Conservation (phyloP, 345 rosid genomes). For the Sonneratia alba region DNA sequence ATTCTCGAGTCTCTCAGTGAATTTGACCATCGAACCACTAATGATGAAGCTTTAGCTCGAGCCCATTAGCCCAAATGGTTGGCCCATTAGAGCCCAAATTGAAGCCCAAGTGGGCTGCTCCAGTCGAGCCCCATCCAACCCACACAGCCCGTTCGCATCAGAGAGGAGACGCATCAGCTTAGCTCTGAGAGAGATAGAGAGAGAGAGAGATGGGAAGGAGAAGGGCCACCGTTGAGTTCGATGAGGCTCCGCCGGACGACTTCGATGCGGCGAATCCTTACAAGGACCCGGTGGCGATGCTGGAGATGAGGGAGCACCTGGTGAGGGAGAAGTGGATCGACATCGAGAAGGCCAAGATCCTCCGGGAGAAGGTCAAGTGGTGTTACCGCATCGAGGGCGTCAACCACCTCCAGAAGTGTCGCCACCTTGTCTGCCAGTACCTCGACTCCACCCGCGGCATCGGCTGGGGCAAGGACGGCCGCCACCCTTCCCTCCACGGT, state of each 20-base stretch:
- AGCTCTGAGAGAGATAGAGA: neutral
- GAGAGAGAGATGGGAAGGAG: conserved; percentile 73
- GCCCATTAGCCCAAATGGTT: neutral
- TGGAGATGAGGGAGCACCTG: conserved; percentile 95
- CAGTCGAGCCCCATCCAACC: neutral
- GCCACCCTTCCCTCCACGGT: conserved; percentile 90
- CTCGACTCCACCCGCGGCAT: conserved; percentile 94
- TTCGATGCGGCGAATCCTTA: conserved; percentile 79
- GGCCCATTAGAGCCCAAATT: neutral
- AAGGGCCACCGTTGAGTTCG: conserved; percentile 82
- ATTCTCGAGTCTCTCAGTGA: no score
- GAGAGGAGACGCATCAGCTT: neutral
- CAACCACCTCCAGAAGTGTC: conserved; percentile 95
- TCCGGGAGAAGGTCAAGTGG: conserved; percentile 83
- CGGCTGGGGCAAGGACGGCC: conserved; percentile 99
- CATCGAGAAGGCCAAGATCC: conserved; percentile 95
- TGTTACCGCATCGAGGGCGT: conserved; percentile 97
- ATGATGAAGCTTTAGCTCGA: no score
- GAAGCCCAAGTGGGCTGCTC: neutral
- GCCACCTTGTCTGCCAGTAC: conserved; percentile 82
- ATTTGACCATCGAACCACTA: no score
- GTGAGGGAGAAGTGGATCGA: conserved; percentile 98
- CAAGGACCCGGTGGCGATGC: conserved; percentile 96
- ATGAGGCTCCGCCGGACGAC: conserved; percentile 92
- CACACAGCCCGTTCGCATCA: neutral